Evolutionary conservation across 768 basidiomycete genomes (phyloP).

Genomic region (Boletus coccyginus): DNA sequence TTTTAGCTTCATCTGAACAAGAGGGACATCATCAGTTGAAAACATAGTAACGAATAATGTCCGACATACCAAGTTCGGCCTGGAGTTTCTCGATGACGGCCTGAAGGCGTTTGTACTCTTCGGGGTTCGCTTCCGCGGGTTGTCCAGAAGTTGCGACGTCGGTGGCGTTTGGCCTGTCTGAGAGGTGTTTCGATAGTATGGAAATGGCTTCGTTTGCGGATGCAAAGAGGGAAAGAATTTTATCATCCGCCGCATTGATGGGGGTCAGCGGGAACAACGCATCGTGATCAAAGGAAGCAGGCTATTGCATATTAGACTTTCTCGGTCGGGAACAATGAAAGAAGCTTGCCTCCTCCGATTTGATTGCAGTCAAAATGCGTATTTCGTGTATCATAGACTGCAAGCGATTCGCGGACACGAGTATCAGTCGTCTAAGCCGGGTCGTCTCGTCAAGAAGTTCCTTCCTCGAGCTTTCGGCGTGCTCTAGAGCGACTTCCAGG

Average conservation of each 20-base stretch:
- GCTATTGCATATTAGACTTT: conserved; percentile 33
- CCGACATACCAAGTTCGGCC: conserved; percentile 54
- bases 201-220: conserved; percentile 38
- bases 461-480: conserved; percentile 65
- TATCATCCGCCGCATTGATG: conserved; percentile 46
- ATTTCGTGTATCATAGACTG: conserved; percentile 53
- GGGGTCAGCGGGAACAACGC: conserved; percentile 54
- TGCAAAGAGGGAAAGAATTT: conserved; percentile 42
- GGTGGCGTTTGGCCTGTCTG: conserved; percentile 10
- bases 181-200: conserved; percentile 29
- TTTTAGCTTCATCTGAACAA: conserved; percentile 45
- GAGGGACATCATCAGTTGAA: conserved; percentile 6
- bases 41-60: not conserved
- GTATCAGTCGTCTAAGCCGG: conserved; percentile 54
- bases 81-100: conserved; percentile 49
- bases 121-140: conserved; percentile 27
- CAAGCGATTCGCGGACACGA: conserved; percentile 64
- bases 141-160: conserved; percentile 15
- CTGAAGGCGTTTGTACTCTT: conserved; percentile 51
- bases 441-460: conserved; percentile 65
- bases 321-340: not conserved
- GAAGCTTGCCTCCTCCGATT: conserved; percentile 47
- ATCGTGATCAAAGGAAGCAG: conserved; percentile 44
- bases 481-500: conserved; percentile 65
- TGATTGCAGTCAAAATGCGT: conserved; percentile 37